Percentiles rank a stretch among this genome's conserved stretches.
Conservation (phyloP, 192 early-diverging fungal genomes). For the Kappamyces sp. region DNA sequence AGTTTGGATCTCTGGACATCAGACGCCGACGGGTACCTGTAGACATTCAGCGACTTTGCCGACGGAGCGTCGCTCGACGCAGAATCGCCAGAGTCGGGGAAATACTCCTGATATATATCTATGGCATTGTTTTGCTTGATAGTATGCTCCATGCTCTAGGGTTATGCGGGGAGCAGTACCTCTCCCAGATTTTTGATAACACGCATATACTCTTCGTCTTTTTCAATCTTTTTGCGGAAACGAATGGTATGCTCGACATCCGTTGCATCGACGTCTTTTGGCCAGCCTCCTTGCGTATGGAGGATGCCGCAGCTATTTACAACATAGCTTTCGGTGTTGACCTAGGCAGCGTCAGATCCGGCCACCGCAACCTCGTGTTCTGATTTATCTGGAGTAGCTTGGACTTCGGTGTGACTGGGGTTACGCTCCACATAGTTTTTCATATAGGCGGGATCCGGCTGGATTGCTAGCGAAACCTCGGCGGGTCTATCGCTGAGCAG, state of each 20-base stretch:
- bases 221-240: constrained; percentile 59
- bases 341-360: constrained; percentile 26
- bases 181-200: constrained; percentile 44
- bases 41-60: constrained; percentile 54
- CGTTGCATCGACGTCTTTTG: constrained; percentile 54
- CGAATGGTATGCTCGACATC: constrained; percentile 61
- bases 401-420: constrained; percentile 37
- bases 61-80: constrained; percentile 36
- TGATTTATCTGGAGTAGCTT: constrained; percentile 45
- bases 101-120: constrained; percentile 63
- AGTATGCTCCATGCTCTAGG: constrained; percentile 50
- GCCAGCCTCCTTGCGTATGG: constrained; percentile 57
- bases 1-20: constrained; percentile 44
- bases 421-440: constrained; percentile 53
- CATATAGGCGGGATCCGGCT: constrained; percentile 39
- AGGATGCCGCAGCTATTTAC: constrained; percentile 47
- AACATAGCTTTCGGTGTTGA: constrained; percentile 50
- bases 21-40: constrained; percentile 31
- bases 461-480: constrained; percentile 27
- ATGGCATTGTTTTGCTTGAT: constrained; percentile 66
- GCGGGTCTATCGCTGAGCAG: constrained; percentile 39
- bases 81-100: constrained; percentile 39
- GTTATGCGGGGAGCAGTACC: constrained; percentile 1
- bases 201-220: constrained; percentile 58
- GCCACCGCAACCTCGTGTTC: constrained; percentile 47